Percentiles rank a stretch among this genome's conserved stretches.
Conservation (phyloP, 495 filamentous ascomycete species). For the Chaetomium fimeti region DNA sequence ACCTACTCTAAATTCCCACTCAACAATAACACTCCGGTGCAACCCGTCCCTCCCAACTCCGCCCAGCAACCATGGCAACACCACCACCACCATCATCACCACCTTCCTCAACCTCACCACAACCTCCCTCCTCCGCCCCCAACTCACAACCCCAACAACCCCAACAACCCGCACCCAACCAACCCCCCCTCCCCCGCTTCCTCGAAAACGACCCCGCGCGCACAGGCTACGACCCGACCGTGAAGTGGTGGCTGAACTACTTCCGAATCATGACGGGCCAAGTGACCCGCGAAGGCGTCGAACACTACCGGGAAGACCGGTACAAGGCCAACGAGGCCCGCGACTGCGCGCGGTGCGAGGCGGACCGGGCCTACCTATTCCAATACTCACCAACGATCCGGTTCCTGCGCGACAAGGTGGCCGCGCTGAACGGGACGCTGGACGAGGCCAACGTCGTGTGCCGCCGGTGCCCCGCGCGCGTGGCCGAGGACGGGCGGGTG, state of each 20-base stretch:
- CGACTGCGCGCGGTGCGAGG: slow-evolving; percentile 76
- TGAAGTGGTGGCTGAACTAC: slow-evolving; percentile 70
- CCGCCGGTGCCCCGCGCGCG: slow-evolving; percentile 61
- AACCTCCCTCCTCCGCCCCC: not conserved
- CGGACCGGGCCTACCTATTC: slow-evolving; percentile 74
- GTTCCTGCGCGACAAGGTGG: slow-evolving; percentile 77
- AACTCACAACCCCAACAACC: slow-evolving; percentile 16
- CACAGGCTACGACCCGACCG: slow-evolving; percentile 61
- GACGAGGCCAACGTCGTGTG: slow-evolving; percentile 75
- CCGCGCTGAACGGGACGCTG: slow-evolving; percentile 70
- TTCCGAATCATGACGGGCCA: slow-evolving; percentile 72
- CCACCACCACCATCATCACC: slow-evolving; percentile 10
- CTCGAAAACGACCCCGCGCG: slow-evolving; percentile 49
- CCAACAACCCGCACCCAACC: slow-evolving; percentile 2
- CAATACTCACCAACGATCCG: slow-evolving; percentile 79
- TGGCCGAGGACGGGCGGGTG: slow-evolving; percentile 46
- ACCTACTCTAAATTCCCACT: too few relatives aligned
- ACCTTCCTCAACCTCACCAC: slow-evolving; percentile 7
- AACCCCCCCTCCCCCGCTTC: slow-evolving; percentile 30
- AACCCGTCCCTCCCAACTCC: not conserved
- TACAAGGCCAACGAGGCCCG: slow-evolving; percentile 64
- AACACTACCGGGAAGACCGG: slow-evolving; percentile 66
- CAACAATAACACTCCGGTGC: too few relatives aligned
- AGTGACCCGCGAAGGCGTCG: slow-evolving; percentile 64
- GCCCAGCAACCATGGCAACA: slow-evolving; percentile 1